phyloP scores from a whole-genome alignment of 257 asterid species.

The Penstemon davidsonii region DNA sequence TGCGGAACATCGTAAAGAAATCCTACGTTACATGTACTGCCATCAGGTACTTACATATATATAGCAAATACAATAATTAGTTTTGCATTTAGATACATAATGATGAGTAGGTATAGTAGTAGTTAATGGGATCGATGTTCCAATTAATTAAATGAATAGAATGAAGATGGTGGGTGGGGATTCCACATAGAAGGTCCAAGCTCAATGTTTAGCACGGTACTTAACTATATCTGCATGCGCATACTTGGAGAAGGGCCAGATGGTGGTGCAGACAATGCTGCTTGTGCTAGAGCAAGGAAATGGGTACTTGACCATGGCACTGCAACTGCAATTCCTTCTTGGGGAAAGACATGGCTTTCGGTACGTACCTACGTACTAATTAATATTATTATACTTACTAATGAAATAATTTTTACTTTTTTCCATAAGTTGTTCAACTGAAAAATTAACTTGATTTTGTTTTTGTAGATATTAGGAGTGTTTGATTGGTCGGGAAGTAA shows the following conservation, averaged over 20 bases:
- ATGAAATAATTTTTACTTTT: too few relatives aligned
- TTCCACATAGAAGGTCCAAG: constrained; percentile 77
- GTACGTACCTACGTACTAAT: constrained; percentile 16
- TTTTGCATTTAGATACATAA: background rate
- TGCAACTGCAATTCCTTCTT: constrained; percentile 64
- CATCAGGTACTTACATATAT: constrained; percentile 50
- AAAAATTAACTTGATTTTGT: background rate
- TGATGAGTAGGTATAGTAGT: too few relatives aligned
- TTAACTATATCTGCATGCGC: constrained; percentile 71
- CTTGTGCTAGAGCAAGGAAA: constrained; percentile 65
- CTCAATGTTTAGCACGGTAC: constrained; percentile 69
- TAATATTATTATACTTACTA: too few relatives aligned
- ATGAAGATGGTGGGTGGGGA: constrained; percentile 89
- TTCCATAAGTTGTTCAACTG: background rate
- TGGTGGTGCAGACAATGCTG: constrained; percentile 44
- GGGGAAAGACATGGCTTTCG: constrained; percentile 88
- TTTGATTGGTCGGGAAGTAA: constrained; percentile 75
- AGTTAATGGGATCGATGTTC: background rate
- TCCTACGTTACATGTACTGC: constrained; percentile 66
- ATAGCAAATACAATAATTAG: background rate
- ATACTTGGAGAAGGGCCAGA: constrained; percentile 64
- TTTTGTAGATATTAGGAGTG: constrained; percentile 57
- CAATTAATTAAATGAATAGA: constrained; percentile 32
- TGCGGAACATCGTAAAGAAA: constrained; percentile 62
- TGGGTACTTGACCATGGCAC: constrained; percentile 86